Evolutionary conservation across 169 alveolate genomes (phyloP), one percentile per base, ranked within the genome.

Genomic region (Cryptosporidium canis): DNA sequence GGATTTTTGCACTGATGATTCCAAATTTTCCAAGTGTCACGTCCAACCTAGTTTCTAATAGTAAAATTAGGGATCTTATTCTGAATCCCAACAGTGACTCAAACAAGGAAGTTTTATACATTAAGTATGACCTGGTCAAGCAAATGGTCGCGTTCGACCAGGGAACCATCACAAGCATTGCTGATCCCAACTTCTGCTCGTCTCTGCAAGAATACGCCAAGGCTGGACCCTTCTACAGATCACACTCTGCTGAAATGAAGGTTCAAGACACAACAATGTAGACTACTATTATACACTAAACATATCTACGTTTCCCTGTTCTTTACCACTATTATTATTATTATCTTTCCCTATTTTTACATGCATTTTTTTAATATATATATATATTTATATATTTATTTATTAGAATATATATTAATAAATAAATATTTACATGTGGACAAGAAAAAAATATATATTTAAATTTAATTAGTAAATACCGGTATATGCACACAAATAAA

Each of bases 1-100:
- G 66, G 5, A 33, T 77, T 27, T 24, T 77, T 27, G 24, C 87
- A 41, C 24, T 61, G 61, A 77, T 77, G 87, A 61, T 77, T 29
- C 87, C 87, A 5, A 5, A 58, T 61, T 77, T 39, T 41, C 14
- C 66, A 8, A 39, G 9, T 24, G 24, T 77, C 11, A 53, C 87
- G 24, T 77, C 87, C 16, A 58, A 27, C 24, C 31, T 77, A 39
- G 31, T 65, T 58, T 58, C 87, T 18, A 39, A 33, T 27, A 33
- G 11, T 18, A 55, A 55, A 77, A 35, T 58, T 16, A 77, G 72
- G 24, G 66, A 58, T n/a, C 21, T 77, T 55, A 53, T 77, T 0
- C 56, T 77, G 27, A 77, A 77, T 61, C 39, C 56, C 14, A 77
- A 77, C 24, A 77, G 87, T 24, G 87, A 77, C 5, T 58, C 72